These are phyloP conservation scores for Taiozyma sp. DNA, from an alignment of 1,139 yeast genomes.

Conservation along the genomic window DNA sequence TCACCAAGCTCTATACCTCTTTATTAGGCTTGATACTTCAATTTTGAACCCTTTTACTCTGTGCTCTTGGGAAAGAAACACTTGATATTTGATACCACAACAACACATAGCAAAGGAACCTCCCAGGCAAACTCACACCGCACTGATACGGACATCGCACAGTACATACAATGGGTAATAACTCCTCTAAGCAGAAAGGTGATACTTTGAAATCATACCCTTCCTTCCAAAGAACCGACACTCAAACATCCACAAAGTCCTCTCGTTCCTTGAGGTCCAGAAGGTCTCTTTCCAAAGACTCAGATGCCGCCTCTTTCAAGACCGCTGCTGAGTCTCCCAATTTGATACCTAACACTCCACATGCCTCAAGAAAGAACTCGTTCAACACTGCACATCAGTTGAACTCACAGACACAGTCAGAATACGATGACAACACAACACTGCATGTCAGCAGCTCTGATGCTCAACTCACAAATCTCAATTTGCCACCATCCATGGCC, in stretches of 20 bases:
- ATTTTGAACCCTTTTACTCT: not conserved
- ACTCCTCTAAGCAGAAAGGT: slow-evolving; percentile 23
- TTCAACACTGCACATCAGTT: slow-evolving; percentile 18
- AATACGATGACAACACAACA: slow-evolving; percentile 13
- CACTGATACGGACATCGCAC: not conserved
- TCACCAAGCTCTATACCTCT: not conserved
- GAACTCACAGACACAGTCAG: slow-evolving; percentile 2
- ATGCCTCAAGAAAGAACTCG: slow-evolving; percentile 39
- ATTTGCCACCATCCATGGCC: slow-evolving; percentile 67
- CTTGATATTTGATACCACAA: not conserved
- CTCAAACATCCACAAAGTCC: slow-evolving; percentile 47
- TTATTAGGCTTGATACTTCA: not conserved
- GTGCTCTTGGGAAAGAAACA: not conserved
- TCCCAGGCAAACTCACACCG: not conserved
- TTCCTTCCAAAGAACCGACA: slow-evolving; percentile 50
- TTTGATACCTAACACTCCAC: slow-evolving; percentile 32
- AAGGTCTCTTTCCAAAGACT: slow-evolving; percentile 29
- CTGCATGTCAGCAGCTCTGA: slow-evolving; percentile 17
- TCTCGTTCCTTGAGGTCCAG: slow-evolving; percentile 43
- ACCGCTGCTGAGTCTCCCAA: slow-evolving; percentile 26
- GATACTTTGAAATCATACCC: slow-evolving; percentile 30
- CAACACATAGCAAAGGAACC: not conserved
- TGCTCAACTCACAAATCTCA: slow-evolving; percentile 10
- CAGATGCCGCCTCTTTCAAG: slow-evolving; percentile 29
- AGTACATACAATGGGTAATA: slow-evolving; percentile 21